These are phyloP conservation scores for Fusarium staphyleae DNA, from an alignment of 2,329 filamentous ascomycete genomes.

Conservation along the genomic window DNA sequence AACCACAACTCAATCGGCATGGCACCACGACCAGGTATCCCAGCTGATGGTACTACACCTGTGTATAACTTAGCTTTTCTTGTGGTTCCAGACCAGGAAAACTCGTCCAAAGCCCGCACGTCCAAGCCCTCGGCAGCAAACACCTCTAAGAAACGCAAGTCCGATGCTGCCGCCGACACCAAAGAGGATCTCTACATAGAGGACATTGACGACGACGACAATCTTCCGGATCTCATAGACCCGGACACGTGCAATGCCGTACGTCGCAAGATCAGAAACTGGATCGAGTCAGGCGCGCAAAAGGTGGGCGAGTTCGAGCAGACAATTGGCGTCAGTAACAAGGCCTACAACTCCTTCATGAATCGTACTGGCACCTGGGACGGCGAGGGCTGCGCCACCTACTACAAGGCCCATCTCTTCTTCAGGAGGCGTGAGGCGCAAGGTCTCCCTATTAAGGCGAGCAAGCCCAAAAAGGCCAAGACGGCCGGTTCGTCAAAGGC, in stretches of 20 bases:
- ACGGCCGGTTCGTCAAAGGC: constrained; percentile 37
- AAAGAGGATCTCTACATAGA: constrained; percentile 32
- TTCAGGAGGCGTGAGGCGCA: constrained; percentile 60
- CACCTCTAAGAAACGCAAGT: constrained; percentile 35
- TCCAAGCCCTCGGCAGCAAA: not conserved
- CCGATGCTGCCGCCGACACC: constrained; percentile 19
- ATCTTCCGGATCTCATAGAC: constrained; percentile 12
- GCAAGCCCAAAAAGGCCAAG: constrained; percentile 45
- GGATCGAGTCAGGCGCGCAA: constrained; percentile 39
- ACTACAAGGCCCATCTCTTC: constrained; percentile 48
- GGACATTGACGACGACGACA: constrained; percentile 32
- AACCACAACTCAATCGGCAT: constrained; percentile 1
- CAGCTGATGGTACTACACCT: constrained; percentile 1
- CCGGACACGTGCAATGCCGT: constrained; percentile 38
- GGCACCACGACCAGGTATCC: constrained; percentile 2
- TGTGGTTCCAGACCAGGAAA: not conserved
- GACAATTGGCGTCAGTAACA: constrained; percentile 49
- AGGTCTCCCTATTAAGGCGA: constrained; percentile 50
- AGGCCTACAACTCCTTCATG: constrained; percentile 56
- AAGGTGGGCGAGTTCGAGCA: constrained; percentile 55
- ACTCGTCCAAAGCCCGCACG: not conserved
- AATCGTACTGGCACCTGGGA: constrained; percentile 52
- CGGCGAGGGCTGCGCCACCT: constrained; percentile 46
- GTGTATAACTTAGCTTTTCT: not conserved
- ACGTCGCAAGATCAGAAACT: constrained; percentile 37